These are phyloP conservation scores for Xerocomellus amylosporus DNA, from an alignment of 768 basidiomycete genomes.

Conservation along the genomic window DNA sequence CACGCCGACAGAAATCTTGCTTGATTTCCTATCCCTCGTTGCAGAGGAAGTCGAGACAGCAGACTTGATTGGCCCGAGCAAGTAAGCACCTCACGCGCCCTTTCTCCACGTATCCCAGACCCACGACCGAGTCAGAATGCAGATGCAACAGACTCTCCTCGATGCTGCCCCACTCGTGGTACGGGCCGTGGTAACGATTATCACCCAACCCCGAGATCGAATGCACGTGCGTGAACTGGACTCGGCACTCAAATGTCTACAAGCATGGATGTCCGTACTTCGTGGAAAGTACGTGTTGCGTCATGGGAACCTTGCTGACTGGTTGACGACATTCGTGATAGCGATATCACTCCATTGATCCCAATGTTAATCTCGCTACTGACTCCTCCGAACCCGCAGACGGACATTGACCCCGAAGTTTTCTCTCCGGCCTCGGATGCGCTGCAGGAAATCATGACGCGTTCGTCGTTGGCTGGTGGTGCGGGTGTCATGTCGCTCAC, in stretches of 20 bases:
- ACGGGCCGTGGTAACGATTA: constrained; percentile 59
- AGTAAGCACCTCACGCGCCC: constrained; percentile 45
- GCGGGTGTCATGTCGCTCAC: constrained; percentile 69
- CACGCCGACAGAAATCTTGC: constrained; percentile 54
- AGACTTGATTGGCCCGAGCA: constrained; percentile 69
- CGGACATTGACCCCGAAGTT: constrained; percentile 44
- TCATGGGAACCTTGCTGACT: neutral
- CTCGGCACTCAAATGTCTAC: constrained; percentile 74
- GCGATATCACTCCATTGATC: constrained; percentile 71
- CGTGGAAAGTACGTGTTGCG: constrained; percentile 55
- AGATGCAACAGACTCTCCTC: constrained; percentile 62
- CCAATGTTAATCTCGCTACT: constrained; percentile 54
- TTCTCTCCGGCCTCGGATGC: constrained; percentile 69
- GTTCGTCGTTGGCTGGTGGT: constrained; percentile 70
- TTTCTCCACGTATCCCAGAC: neutral
- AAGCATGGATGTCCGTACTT: constrained; percentile 77
- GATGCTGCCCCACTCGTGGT: constrained; percentile 71
- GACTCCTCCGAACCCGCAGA: constrained; percentile 28
- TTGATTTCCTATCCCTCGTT: constrained; percentile 78
- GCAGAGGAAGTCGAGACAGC: constrained; percentile 80
- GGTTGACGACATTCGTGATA: constrained; percentile 25
- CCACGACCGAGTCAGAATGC: constrained; percentile 41
- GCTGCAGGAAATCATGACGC: constrained; percentile 73
- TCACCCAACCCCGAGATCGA: constrained; percentile 41
- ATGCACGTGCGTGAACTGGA: constrained; percentile 45